Evolutionary conservation across 805 yeast species (phyloP).

Genomic region (Wickerhamiella occidentalis): DNA sequence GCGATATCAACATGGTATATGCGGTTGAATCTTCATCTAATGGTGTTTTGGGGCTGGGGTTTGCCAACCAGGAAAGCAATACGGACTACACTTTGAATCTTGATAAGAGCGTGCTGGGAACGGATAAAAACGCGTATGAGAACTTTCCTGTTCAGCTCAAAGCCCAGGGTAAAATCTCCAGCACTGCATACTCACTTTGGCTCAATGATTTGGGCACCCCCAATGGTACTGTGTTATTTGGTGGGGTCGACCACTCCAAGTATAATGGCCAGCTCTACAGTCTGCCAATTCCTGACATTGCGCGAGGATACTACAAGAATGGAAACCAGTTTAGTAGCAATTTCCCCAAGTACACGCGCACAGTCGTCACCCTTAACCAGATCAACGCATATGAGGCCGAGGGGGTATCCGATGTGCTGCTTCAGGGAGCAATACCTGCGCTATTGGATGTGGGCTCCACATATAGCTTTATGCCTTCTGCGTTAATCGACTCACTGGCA

Average conservation of each 20-base stretch:
- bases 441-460: constrained; percentile 38
- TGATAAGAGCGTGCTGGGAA: not conserved
- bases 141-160: constrained; percentile 28
- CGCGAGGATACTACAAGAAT: not conserved
- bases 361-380: constrained; percentile 3
- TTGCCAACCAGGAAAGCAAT: constrained; percentile 21
- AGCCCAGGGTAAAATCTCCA: constrained; percentile 32
- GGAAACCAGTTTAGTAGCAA: not conserved
- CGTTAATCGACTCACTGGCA: constrained; percentile 19
- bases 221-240: constrained; percentile 33
- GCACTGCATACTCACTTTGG: constrained; percentile 37
- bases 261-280: constrained; percentile 28
- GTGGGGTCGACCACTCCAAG: constrained; percentile 36
- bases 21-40: constrained; percentile 51
- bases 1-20: constrained; percentile 53
- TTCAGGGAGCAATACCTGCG: constrained; percentile 21
- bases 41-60: constrained; percentile 29
- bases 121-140: constrained; percentile 16
- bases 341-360: constrained; percentile 6
- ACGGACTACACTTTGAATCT: constrained; percentile 12
- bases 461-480: constrained; percentile 31
- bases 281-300: not conserved
- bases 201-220: constrained; percentile 27
- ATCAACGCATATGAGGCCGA: not conserved
- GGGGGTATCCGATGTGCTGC: constrained; percentile 1